Conservation (phyloP, 306 rosid genomes). For the Lotus japonicus region DNA sequence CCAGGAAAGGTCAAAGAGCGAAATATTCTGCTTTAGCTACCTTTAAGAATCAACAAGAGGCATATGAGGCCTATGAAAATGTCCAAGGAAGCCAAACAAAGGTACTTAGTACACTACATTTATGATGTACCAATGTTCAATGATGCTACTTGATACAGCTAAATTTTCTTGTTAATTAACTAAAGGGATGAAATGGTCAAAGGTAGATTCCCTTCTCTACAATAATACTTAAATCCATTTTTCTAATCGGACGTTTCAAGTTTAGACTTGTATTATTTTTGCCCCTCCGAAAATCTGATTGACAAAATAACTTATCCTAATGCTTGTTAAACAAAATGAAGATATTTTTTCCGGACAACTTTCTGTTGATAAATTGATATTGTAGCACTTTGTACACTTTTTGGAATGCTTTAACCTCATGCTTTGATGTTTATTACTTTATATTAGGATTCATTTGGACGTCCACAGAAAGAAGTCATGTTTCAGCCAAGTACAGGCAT, state of each 20-base stretch:
- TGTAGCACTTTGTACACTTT: neutral
- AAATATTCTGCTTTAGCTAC: slow-evolving; percentile 51
- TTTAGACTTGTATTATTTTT: neutral
- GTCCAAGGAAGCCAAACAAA: slow-evolving; percentile 39
- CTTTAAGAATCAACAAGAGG: slow-evolving; percentile 53
- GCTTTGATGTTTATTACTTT: neutral
- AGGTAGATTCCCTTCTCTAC: neutral
- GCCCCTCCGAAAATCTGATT: neutral
- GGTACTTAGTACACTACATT: slow-evolving; percentile 54
- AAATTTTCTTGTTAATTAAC: neutral
- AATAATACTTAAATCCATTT: neutral
- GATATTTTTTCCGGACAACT: neutral
- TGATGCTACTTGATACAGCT: neutral
- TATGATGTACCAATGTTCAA: neutral
- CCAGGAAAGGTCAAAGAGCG: slow-evolving; percentile 33
- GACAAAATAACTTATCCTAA: neutral
- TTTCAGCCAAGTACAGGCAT: slow-evolving; percentile 30
- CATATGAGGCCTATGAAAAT: slow-evolving; percentile 48
- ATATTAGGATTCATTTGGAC: slow-evolving; percentile 57
- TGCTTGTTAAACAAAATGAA: neutral
- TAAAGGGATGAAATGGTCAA: neutral
- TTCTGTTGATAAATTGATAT: neutral
- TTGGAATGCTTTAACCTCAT: neutral
- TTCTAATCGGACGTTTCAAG: neutral
- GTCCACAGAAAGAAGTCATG: slow-evolving; percentile 47